These are phyloP conservation scores for Pseudogymnoascus sp. DNA, from an alignment of 2,329 filamentous ascomycete genomes.

Conservation along the genomic window DNA sequence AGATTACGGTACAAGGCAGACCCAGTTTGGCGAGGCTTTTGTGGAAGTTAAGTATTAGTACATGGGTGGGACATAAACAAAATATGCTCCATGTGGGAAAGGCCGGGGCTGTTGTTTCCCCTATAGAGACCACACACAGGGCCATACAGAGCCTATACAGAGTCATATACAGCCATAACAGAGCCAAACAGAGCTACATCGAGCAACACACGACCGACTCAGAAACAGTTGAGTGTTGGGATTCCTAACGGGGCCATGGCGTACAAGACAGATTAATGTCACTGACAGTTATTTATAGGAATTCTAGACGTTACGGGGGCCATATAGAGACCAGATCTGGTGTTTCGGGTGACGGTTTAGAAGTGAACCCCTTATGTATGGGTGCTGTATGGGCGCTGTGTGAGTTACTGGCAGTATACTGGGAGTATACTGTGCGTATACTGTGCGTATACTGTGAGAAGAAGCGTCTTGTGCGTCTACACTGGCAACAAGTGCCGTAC, in stretches of 20 bases:
- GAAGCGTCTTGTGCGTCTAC: background rate
- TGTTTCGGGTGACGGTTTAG: background rate
- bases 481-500: background rate
- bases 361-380: background rate
- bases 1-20: background rate
- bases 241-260: background rate
- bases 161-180: too few relatives aligned
- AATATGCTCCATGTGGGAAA: background rate
- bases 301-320: background rate
- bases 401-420: background rate
- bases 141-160: too few relatives aligned
- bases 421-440: background rate
- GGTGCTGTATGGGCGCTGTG: background rate
- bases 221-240: background rate
- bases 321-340: background rate
- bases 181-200: too few relatives aligned
- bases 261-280: background rate
- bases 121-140: background rate
- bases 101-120: background rate
- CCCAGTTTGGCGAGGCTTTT: conserved; percentile 1
- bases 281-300: background rate
- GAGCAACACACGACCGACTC: background rate
- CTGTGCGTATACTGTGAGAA: background rate
- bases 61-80: background rate
- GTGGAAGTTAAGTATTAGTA: background rate